Evolutionary conservation across 257 asterid species (phyloP).

Genomic region (Rubia yunnanensis): DNA sequence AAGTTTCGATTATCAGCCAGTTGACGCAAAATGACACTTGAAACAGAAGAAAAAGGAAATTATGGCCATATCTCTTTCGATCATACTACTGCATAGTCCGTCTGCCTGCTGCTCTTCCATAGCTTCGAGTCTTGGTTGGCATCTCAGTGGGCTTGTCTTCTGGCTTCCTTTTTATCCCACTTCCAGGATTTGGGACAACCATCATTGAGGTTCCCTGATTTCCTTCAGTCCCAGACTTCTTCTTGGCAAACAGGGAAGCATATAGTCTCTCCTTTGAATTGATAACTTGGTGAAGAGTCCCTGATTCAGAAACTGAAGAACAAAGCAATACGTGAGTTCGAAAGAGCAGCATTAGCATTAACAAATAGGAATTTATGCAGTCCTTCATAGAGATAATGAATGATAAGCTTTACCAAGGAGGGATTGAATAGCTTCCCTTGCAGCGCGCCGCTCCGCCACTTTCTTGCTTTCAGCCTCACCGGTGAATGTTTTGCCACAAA

Average conservation of each 20-base stretch:
- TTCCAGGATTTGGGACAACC: conserved; percentile 10
- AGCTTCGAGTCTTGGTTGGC: conserved; percentile 11
- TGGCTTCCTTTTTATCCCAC: neutral
- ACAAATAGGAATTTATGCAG: neutral
- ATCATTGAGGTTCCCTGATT: neutral
- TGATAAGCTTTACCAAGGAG: conserved; percentile 17
- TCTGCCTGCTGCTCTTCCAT: neutral
- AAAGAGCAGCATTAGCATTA: neutral
- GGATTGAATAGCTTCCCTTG: conserved; percentile 19
- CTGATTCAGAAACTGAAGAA: conserved; percentile 23
- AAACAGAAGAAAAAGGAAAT: neutral
- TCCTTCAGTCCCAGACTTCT: neutral
- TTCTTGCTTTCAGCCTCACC: conserved; percentile 27
- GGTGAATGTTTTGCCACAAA: conserved; percentile 19
- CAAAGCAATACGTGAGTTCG: neutral
- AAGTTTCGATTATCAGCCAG: neutral
- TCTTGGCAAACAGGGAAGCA: conserved; percentile 6
- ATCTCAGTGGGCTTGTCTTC: neutral
- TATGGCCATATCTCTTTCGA: neutral
- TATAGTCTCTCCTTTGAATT: conserved; percentile 18
- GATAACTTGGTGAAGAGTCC: conserved; percentile 17
- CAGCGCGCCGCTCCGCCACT: conserved; percentile 27
- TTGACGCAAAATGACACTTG: neutral
- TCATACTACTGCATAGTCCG: neutral
- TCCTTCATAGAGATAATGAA: neutral